Percentiles rank a stretch among this genome's conserved stretches.
These are phyloP conservation scores for Candida namnaoensis DNA, from an alignment of 805 yeast species.

Conservation along the genomic window DNA sequence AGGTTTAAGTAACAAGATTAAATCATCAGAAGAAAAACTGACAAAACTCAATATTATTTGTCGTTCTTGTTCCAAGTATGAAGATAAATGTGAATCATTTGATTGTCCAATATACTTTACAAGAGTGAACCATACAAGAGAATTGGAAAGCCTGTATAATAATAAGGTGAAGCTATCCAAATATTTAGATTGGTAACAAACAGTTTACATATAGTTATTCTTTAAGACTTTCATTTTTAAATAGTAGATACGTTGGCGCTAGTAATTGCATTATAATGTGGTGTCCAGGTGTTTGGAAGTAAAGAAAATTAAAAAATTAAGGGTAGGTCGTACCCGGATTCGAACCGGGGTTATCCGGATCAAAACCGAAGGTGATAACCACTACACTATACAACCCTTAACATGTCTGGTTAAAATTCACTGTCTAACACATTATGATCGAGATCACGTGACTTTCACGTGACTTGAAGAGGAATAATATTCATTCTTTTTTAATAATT, in stretches of 20 bases:
- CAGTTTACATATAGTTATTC: too few relatives aligned
- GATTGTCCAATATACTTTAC: conserved; percentile 60
- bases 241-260: too few relatives aligned
- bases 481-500: too few relatives aligned
- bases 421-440: too few relatives aligned
- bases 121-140: conserved; percentile 32
- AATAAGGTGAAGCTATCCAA: conserved; percentile 2
- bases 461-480: too few relatives aligned
- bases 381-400: conserved; percentile 46
- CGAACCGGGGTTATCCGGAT: conserved; percentile 75
- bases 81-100: conserved; percentile 41
- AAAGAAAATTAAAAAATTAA: conserved; percentile 4
- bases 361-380: conserved; percentile 56
- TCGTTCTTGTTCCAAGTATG: conserved; percentile 25
- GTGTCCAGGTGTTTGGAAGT: too few relatives aligned
- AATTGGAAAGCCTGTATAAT: conserved; percentile 13
- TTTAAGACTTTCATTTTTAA: too few relatives aligned
- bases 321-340: conserved; percentile 72
- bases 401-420: too few relatives aligned
- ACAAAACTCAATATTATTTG: conserved; percentile 24
- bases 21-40: conserved; percentile 18
- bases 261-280: too few relatives aligned
- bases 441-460: too few relatives aligned
- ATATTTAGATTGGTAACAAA: conserved; percentile 5
- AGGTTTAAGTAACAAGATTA: conserved; percentile 19